phyloP scores from a whole-genome alignment of 2,329 filamentous ascomycete species.

The Clonostachys rhizophaga region DNA sequence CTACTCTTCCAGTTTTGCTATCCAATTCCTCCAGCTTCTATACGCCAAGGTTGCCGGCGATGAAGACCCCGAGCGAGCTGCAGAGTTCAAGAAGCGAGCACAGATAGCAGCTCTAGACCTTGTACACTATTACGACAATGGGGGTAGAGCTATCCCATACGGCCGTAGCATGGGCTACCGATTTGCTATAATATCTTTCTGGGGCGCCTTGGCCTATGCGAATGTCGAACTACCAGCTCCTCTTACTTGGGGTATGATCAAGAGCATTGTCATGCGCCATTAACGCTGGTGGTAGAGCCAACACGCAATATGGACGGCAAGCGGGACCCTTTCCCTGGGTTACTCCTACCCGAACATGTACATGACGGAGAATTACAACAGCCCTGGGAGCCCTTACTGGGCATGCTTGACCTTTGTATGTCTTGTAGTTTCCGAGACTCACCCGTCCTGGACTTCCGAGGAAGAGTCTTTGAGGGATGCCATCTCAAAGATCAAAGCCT shows the following conservation, averaged over 20 bases:
- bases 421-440: conserved; percentile 61
- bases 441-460: conserved; percentile 69
- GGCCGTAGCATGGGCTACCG: conserved; percentile 75
- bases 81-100: conserved; percentile 66
- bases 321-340: conserved; percentile 71
- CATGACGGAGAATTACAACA: conserved; percentile 75
- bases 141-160: conserved; percentile 70
- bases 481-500: conserved; percentile 53
- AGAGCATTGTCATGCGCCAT: conserved; percentile 69
- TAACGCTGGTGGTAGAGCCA: conserved; percentile 78
- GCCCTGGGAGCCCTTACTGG: conserved; percentile 71
- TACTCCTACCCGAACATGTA: conserved; percentile 78
- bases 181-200: conserved; percentile 84
- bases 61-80: conserved; percentile 60
- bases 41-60: conserved; percentile 69
- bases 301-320: conserved; percentile 67
- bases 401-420: conserved; percentile 74
- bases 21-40: conserved; percentile 73
- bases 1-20: conserved; percentile 78
- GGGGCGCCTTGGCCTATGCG: conserved; percentile 73
- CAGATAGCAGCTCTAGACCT: conserved; percentile 65
- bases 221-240: conserved; percentile 68
- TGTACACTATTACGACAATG: conserved; percentile 69
- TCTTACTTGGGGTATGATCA: conserved; percentile 74
- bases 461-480: conserved; percentile 56